Evolutionary conservation across 306 rosid genomes (phyloP).

Genomic region (Castanospermum australe): DNA sequence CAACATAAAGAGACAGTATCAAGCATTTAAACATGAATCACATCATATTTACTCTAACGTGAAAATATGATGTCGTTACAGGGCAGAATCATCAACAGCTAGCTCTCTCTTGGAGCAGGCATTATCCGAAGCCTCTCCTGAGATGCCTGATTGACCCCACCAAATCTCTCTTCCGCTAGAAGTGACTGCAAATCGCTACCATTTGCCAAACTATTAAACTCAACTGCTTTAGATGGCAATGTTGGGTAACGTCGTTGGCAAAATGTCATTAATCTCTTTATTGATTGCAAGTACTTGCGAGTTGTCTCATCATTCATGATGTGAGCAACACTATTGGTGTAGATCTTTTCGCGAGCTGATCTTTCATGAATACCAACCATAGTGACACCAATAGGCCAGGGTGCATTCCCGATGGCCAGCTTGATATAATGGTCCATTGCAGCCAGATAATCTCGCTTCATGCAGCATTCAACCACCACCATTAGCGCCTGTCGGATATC

Average conservation of each 20-base stretch:
- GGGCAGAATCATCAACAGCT: not conserved
- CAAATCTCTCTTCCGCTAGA: constrained; percentile 74
- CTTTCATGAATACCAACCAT: constrained; percentile 99
- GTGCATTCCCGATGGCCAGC: constrained; percentile 97
- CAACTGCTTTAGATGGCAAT: constrained; percentile 98
- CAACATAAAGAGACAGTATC: constrained; percentile 1
- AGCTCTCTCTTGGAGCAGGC: constrained; percentile 71
- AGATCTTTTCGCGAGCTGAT: constrained; percentile 97
- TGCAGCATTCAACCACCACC: constrained; percentile 84
- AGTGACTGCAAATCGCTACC: constrained; percentile 98
- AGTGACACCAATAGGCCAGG: constrained; percentile 99
- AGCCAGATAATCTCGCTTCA: constrained; percentile 94
- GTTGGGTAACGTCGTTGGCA: constrained; percentile 96
- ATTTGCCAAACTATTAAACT: constrained; percentile 96
- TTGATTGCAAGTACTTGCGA: constrained; percentile 88
- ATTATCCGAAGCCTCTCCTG: constrained; percentile 79
- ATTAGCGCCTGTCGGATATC: constrained; percentile 84
- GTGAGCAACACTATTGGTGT: constrained; percentile 98
- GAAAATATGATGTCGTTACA: constrained; percentile 7
- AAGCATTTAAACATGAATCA: constrained; percentile 12
- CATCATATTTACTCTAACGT: not conserved
- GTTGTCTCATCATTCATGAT: constrained; percentile 98
- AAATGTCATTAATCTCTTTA: constrained; percentile 92
- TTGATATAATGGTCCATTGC: constrained; percentile 98
- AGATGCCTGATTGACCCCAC: constrained; percentile 44